Evolutionary conservation across 805 yeast species (phyloP), one percentile per base, ranked within the genome.

Genomic region (Kluyveromyces wickerhamii): DNA sequence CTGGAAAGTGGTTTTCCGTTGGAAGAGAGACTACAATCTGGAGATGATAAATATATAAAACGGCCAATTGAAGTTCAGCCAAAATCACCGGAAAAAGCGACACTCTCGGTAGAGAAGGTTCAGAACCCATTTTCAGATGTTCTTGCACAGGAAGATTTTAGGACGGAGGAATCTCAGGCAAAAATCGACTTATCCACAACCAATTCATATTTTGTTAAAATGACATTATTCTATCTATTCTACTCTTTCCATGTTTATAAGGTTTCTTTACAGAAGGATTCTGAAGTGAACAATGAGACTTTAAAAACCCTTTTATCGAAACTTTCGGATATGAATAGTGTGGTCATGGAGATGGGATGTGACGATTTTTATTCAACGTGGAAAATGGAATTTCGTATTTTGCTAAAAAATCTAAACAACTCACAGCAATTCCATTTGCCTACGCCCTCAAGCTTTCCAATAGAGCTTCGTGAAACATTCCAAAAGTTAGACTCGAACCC

Each of bases 181-280:
- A 7, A 7, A 7, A 13, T 6, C 6, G 29, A n/a, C 16, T 13
- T 26, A 14, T 19, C 13, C 13, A 14, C 29, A 13, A 7, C 29
- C 6, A 26, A 13, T 28, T 38, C 49, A 2, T 41, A 48, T 20
- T 27, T 41, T 26, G 49, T 43, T 1, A 55, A 50, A 28, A 41
- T 49, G 41, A 50, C 58, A 1, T 25, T 55, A 5, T 55, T 51
- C 31, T 46, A 51, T 34, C 38, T 55, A 45, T 23, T 55, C n/a
- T 52, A 53, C 39, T 44, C 58, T 3, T 55, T 33, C 35, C 45
- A 43, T 14, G 23, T 52, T 14, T 49, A 44, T 38, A 43, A 42
- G 23, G 40, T 41, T 17, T 48, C 50, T 5, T 16, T 42, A 2
- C 22, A 27, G 4, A 35, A 37, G 5, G 32, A 21, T 1, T 14